Evolutionary conservation across 106 monocot species (phyloP), one percentile per base, ranked within the genome.

Genomic region (Amphibolis antarctica): DNA sequence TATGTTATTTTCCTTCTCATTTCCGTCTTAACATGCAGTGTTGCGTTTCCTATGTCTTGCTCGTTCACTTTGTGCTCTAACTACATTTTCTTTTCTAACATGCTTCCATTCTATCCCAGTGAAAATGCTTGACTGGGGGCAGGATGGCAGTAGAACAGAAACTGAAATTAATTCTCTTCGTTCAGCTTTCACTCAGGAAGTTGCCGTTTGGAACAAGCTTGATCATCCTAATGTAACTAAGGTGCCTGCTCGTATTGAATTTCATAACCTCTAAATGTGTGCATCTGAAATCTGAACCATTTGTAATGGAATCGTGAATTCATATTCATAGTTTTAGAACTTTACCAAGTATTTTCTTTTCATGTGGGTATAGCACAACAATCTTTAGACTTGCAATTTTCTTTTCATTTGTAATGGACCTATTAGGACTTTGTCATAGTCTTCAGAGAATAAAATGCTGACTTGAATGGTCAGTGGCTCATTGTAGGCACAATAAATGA

Each of bases 181-280:
- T 24, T 30, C 85, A 44, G 88, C 88, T 42, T 93, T 93, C 80
- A 74, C 82, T 53, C 92, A 88, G 44, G 92, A 93, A 68, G 92
- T 93, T 59, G 73, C 88, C 67, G 92, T 93, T 47, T 93, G 92
- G 92, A 85, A 93, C 80, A 82, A 93, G 70, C 88, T 93, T 65
- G 90, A 98, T 67, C 96, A 98, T 75, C 90, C 96, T 22, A 98
- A 98, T 76, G 96, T 98, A 23, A 88, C 92, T 26, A 93, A 85
- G 88, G 92, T 93, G 65, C 19, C 44, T 25, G 24, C 36, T 29
- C 25, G 1, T 53, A 21, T 53, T 10, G 23, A 22, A 10, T 10
- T 53, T 24, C 53, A 53, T 53, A 20, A 22, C 23, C 10, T 53
- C 21, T 53, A 11, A 53, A 53, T 11, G 19, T 19, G 11, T 24